These are phyloP conservation scores for Sclerotinia glacialis DNA, from an alignment of 2,329 filamentous ascomycete genomes.

Conservation along the genomic window DNA sequence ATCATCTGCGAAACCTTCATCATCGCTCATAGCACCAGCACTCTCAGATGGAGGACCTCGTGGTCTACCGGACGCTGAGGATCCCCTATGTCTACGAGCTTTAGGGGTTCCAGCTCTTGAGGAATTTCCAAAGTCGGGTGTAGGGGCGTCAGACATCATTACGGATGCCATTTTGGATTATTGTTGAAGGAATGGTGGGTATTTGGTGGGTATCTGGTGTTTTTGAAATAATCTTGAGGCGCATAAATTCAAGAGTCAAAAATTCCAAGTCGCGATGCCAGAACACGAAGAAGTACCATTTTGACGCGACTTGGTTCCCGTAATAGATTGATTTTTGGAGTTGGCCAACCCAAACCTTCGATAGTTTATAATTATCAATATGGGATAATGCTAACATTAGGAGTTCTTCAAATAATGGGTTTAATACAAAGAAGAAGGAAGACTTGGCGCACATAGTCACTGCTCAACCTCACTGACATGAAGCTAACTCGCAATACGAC, in stretches of 20 bases:
- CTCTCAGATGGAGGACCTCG: conserved; percentile 59
- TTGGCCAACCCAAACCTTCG: too few species aligned
- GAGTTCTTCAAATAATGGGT: neutral
- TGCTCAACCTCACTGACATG: neutral
- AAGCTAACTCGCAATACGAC: neutral
- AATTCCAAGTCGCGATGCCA: conserved; percentile 21
- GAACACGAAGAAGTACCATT: conserved; percentile 27
- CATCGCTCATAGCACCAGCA: conserved; percentile 57
- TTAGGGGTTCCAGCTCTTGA: conserved; percentile 35
- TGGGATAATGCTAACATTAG: too few species aligned
- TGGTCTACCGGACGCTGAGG: conserved; percentile 36
- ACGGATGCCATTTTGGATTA: conserved; percentile 36
- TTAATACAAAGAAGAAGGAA: too few species aligned
- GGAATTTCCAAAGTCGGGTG: conserved; percentile 33
- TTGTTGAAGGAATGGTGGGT: conserved; percentile 19
- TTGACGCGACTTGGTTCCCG: conserved; percentile 28
- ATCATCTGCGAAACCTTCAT: conserved; percentile 63
- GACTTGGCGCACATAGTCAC: too few species aligned
- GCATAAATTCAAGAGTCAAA: conserved; percentile 28
- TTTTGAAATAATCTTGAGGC: conserved; percentile 30
- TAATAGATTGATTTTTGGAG: conserved; percentile 31
- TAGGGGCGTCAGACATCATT: conserved; percentile 38
- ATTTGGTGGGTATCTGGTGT: conserved; percentile 22
- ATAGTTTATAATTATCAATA: too few species aligned
- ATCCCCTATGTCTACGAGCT: conserved; percentile 33